A percentile compares a stretch with the other conserved stretches of the same genome.
These are phyloP conservation scores for Oryza meridionalis DNA, from an alignment of 176 grass and related monocot genomes.

Conservation along the genomic window DNA sequence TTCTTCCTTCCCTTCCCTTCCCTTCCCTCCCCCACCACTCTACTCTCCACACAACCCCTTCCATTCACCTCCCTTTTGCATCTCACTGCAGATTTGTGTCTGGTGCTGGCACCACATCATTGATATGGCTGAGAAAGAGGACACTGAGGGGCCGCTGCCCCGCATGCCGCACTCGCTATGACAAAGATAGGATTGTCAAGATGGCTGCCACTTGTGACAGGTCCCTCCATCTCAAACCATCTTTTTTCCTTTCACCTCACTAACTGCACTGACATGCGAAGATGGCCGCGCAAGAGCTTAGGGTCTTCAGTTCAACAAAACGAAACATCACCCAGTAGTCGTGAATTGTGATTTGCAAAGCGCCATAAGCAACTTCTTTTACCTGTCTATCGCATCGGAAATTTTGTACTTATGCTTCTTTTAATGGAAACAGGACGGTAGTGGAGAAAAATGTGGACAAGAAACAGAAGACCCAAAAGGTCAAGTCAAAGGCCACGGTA, in stretches of 20 bases:
- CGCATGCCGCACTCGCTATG: conserved; percentile 79
- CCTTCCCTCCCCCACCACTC: not conserved
- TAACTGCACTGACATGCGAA: not conserved
- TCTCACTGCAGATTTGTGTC: conserved; percentile 72
- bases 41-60: not conserved
- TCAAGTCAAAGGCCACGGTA: conserved; percentile 51
- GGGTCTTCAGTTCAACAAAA: not conserved
- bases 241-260: not conserved
- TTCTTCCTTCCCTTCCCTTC: not conserved
- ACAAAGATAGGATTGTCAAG: conserved; percentile 94
- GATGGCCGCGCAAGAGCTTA: not conserved
- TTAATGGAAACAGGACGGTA: conserved; percentile 56
- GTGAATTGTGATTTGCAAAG: not conserved
- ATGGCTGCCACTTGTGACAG: conserved; percentile 86
- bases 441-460: conserved; percentile 78
- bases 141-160: conserved; percentile 89
- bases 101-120: conserved; percentile 99
- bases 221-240: conserved; percentile 23
- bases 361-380: not conserved
- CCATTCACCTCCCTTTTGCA: not conserved
- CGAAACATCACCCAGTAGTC: not conserved
- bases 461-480: conserved; percentile 84
- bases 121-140: conserved; percentile 96
- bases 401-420: not conserved
- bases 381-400: not conserved